Percentiles rank a stretch among this genome's conserved stretches.
phyloP scores from a whole-genome alignment of 352 stramenopile genomes.

The Phytophthora hibernalis region DNA sequence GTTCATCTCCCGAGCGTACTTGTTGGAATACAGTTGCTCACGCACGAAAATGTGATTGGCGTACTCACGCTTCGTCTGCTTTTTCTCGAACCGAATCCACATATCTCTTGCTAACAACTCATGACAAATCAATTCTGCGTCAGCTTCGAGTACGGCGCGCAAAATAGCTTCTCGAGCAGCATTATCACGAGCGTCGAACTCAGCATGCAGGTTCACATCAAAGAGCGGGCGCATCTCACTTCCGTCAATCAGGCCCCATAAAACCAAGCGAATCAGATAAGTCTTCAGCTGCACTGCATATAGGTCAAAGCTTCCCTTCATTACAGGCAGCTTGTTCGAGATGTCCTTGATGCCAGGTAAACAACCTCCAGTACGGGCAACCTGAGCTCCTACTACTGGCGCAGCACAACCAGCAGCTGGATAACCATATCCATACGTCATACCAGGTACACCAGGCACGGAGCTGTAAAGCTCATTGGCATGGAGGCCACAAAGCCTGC shows the following conservation, averaged over 20 bases:
- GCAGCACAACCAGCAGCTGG: not conserved
- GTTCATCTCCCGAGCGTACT: not conserved
- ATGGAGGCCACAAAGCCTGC: not conserved
- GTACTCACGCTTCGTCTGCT: constrained; percentile 20
- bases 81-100: constrained; percentile 10
- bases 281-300: constrained; percentile 12
- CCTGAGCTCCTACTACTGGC: not conserved
- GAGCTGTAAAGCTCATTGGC: not conserved
- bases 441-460: not conserved
- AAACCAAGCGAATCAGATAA: constrained; percentile 4
- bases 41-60: constrained; percentile 18
- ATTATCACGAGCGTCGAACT: constrained; percentile 17
- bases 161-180: constrained; percentile 9
- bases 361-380: not conserved
- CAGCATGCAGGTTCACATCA: not conserved
- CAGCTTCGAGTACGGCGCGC: not conserved
- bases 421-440: not conserved
- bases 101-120: constrained; percentile 5
- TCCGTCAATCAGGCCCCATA: constrained; percentile 6
- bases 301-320: constrained; percentile 13
- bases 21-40: constrained; percentile 1
- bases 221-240: not conserved
- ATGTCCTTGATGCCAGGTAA: not conserved
- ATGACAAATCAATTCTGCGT: constrained; percentile 24
- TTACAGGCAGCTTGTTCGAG: constrained; percentile 1